Evolutionary conservation across 169 alveolate species (phyloP), one percentile per base, ranked within the genome.

Genomic region (Perkinsus chesapeaki): DNA sequence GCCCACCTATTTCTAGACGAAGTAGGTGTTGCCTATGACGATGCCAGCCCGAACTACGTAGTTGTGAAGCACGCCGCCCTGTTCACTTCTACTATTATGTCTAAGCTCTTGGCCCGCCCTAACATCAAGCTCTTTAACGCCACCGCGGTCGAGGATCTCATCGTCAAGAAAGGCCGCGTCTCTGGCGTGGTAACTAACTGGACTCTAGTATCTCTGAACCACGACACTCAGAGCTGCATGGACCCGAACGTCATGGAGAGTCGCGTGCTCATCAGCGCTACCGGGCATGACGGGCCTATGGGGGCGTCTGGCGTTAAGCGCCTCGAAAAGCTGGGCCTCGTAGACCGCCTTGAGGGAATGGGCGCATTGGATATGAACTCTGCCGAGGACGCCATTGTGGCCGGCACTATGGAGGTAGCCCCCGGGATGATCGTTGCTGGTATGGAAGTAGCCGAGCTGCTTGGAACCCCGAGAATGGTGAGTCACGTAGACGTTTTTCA

Each of bases 281-380:
- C 95, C 1, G 95, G 95, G 23, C 95, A 93, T 36, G 95, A 93
- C 39, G 95, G 95, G 23, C 94, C 95, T 37, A 93, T 93, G 95
- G 95, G 95, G 37, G 95, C 95, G n/a, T 91, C 93, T 34, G 92
- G 93, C n/a, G 95, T 93, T 73, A 93, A 93, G 91, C 93, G 95
- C 39, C 95, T 93, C 16, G 93, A 91, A 47, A 72, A 91, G 3
- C 82, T 92, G 0, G 95, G 95, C 12, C 93, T 93, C 3, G 72
- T 93, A 48, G 92, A 93, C n/a, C 73, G 92, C 39, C 91, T 92
- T 39, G 73, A 91, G 20, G 95, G 95, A 23, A 93, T 93, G 95
- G 94, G 95, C 31, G 93, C 94, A 31, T 39, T 93, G 94, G 95
- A 93, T 72, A 91, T 91, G 95, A 93, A 93, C 95, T 48, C 95